Base-by-base conservation (phyloP, 805 yeast species). In the Saturnispora galanensis region DNA sequence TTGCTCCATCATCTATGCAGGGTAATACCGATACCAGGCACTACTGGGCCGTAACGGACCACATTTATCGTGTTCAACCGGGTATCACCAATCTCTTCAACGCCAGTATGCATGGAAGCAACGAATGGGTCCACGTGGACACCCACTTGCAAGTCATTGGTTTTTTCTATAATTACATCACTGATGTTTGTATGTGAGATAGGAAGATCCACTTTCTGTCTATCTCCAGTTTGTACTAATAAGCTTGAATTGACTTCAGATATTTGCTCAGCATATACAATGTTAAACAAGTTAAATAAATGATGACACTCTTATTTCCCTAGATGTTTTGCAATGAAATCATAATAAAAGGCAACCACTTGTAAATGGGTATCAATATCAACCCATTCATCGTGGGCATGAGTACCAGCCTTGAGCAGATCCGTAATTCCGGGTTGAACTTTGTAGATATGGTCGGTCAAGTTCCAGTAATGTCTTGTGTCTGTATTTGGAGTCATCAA, bases 401-500 rank as follows among this genome's bases (percentile, higher is more conserved):
- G 90, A 33, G 70, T 64, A 38, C 70, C 65, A 31, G 56, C 56
- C n/a, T 50, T 46, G 30, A 49, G 41, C 13, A 49, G 32, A 32
- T 49, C 44, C 33, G 60, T 16, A n/a, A 46, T 60, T 28, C 59
- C 62, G 7, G 84, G 81, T 33, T 68, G 65, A 56, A 70, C 79
- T 47, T 88, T 68, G 65, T 67, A 82, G 46, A 82, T 78, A 53
- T 79, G 69, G 17, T 65, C 57, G 1, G 81, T 72, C 52, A 82
- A 63, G 41, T 64, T 57, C 86, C 85, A 79, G 60, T 78, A 82
- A 54, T 71, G 68, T 47, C 67, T 64, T 4, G 87, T 81, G 56
- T 82, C 89, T 7, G 88, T 81, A 59, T 81, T 81, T n/a, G 81
- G 87, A 2, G 84, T 68, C 71, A 77, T 73, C 34, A 81, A 57